Conservation (phyloP, 192 early-diverging fungal genomes). For the Pilaira anomala region DNA sequence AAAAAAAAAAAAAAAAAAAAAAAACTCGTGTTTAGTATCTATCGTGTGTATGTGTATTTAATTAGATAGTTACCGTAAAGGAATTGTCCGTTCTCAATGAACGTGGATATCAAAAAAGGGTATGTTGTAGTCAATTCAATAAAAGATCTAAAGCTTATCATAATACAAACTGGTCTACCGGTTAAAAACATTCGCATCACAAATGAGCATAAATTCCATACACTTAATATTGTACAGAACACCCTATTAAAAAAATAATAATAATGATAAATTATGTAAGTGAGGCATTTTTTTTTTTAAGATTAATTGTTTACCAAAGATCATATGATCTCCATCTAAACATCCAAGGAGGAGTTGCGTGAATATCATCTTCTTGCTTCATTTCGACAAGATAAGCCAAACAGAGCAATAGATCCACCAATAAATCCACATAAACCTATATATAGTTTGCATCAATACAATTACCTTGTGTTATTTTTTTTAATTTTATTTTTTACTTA, state of each 20-base stretch:
- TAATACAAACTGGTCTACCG: constrained; percentile 25
- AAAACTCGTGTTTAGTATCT: not conserved
- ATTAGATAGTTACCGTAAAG: constrained; percentile 49
- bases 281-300: too few relatives aligned
- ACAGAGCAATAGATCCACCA: constrained; percentile 55
- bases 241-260: not conserved
- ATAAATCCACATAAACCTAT: constrained; percentile 53
- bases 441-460: not conserved
- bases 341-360: constrained; percentile 46
- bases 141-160: constrained; percentile 47
- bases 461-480: not conserved
- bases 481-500: too few relatives aligned
- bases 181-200: constrained; percentile 31
- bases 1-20: too few relatives aligned
- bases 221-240: constrained; percentile 20
- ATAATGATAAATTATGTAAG: not conserved
- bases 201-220: constrained; percentile 35
- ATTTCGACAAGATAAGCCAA: constrained; percentile 59
- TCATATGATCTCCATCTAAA: constrained; percentile 47
- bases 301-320: constrained; percentile 36
- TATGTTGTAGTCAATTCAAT: constrained; percentile 49
- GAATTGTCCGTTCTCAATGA: constrained; percentile 41
- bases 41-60: too few relatives aligned
- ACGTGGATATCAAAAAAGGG: constrained; percentile 51
- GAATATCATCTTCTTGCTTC: constrained; percentile 36